A percentile compares a stretch with the other conserved stretches of the same genome.
Conservation (phyloP, 2,329 filamentous ascomycete species). For the Penicillium polonicum region DNA sequence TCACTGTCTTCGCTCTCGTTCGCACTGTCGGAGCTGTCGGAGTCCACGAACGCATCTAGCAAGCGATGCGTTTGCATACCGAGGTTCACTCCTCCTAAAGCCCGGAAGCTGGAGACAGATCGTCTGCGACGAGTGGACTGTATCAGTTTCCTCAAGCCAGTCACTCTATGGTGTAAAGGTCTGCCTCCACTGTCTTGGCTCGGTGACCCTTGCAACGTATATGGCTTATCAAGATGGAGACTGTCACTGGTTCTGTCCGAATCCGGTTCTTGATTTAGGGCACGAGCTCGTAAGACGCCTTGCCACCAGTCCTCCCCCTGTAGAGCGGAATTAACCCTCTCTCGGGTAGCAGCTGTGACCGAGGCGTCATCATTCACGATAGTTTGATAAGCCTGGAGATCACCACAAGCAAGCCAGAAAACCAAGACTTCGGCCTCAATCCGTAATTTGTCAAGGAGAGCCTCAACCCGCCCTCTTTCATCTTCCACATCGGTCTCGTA, state of each 20-base stretch:
- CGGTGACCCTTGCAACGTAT: constrained; percentile 54
- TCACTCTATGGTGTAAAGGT: constrained; percentile 49
- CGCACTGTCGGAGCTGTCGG: constrained; percentile 48
- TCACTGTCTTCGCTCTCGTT: constrained; percentile 47
- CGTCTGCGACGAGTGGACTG: constrained; percentile 57
- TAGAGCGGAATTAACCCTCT: constrained; percentile 64
- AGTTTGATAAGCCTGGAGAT: constrained; percentile 69
- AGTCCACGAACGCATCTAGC: constrained; percentile 59
- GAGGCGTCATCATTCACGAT: constrained; percentile 69
- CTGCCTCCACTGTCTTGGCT: constrained; percentile 52
- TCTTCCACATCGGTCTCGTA: constrained; percentile 82
- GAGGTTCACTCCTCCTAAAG: constrained; percentile 61
- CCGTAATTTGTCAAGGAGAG: constrained; percentile 73
- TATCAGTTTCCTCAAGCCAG: constrained; percentile 62
- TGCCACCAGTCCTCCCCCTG: constrained; percentile 80
- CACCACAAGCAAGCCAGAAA: constrained; percentile 75
- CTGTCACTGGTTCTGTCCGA: constrained; percentile 19
- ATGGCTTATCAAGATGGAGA: constrained; percentile 41
- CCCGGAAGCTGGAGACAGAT: constrained; percentile 48
- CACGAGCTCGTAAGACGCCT: constrained; percentile 38
- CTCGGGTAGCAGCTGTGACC: constrained; percentile 55
- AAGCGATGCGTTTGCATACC: constrained; percentile 76
- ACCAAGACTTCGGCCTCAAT: constrained; percentile 78
- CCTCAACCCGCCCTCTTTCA: constrained; percentile 68
- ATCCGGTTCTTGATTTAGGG: constrained; percentile 8